phyloP scores from a whole-genome alignment of 129 eudicot genomes.

The Pittosporum tobira region DNA sequence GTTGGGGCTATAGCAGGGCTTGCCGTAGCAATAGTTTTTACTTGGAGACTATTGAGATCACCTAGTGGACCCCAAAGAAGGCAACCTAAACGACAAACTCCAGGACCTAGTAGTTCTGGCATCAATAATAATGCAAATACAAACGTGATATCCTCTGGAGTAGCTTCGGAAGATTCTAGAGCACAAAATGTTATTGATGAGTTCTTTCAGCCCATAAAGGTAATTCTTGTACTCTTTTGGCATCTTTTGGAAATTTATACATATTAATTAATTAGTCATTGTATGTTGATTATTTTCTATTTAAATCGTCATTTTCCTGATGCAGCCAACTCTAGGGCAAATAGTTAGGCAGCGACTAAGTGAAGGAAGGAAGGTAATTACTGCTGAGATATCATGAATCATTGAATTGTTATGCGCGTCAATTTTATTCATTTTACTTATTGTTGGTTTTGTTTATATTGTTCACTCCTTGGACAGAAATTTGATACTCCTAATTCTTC shows the following conservation, averaged over 20 bases:
- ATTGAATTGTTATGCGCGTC: background rate
- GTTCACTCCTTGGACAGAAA: background rate
- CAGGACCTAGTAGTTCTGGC: conserved; percentile 57
- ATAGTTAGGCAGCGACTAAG: conserved; percentile 79
- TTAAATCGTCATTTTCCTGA: conserved; percentile 5
- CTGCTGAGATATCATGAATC: background rate
- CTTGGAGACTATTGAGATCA: conserved; percentile 71
- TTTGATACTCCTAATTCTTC: background rate
- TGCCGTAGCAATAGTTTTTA: conserved; percentile 72
- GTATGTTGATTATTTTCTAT: background rate
- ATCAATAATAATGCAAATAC: conserved; percentile 29
- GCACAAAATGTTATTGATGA: conserved; percentile 75
- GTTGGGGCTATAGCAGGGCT: conserved; percentile 83
- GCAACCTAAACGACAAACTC: conserved; percentile 60
- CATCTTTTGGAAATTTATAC: background rate
- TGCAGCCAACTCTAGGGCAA: conserved; percentile 92
- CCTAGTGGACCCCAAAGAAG: conserved; percentile 66
- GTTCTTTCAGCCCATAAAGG: conserved; percentile 80
- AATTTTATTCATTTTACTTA: too few species aligned
- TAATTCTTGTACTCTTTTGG: conserved; percentile 15
- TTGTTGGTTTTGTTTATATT: background rate
- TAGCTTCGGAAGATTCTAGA: conserved; percentile 50
- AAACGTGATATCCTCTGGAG: conserved; percentile 32
- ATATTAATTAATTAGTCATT: too few species aligned
- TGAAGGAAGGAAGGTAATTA: conserved; percentile 92